These are phyloP conservation scores for Aspergillus quadricinctus DNA, from an alignment of 2,329 filamentous ascomycete genomes.

Conservation along the genomic window DNA sequence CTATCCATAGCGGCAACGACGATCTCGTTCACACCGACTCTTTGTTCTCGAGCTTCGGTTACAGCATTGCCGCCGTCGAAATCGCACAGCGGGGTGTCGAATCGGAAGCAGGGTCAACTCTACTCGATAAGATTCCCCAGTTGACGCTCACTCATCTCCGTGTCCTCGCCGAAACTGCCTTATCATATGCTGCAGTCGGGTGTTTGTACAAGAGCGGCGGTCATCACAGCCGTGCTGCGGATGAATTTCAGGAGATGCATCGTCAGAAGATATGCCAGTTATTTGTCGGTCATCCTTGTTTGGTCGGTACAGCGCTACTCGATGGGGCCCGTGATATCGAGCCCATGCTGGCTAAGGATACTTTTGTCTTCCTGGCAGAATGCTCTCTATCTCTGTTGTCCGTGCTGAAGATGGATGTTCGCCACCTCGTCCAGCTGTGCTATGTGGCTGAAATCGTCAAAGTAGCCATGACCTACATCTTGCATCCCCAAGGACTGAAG, in stretches of 20 bases:
- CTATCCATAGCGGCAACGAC: slow-evolving; percentile 32
- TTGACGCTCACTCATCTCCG: slow-evolving; percentile 81
- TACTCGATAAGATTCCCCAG: slow-evolving; percentile 80
- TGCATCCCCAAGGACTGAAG: slow-evolving; percentile 35
- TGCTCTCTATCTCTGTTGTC: slow-evolving; percentile 66
- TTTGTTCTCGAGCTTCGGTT: slow-evolving; percentile 58
- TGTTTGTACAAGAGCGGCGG: slow-evolving; percentile 59
- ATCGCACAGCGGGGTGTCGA: slow-evolving; percentile 86
- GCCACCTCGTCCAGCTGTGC: slow-evolving; percentile 76
- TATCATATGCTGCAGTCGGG: slow-evolving; percentile 77
- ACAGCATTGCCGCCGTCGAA: slow-evolving; percentile 81
- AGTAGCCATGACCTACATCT: slow-evolving; percentile 57
- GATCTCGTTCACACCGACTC: slow-evolving; percentile 47
- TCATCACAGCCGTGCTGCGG: slow-evolving; percentile 52
- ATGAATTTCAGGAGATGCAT: slow-evolving; percentile 64
- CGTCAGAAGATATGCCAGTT: slow-evolving; percentile 71
- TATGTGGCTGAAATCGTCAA: slow-evolving; percentile 90
- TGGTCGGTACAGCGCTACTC: slow-evolving; percentile 30
- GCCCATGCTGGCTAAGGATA: slow-evolving; percentile 36
- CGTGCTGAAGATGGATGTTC: slow-evolving; percentile 66
- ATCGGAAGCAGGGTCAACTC: slow-evolving; percentile 65
- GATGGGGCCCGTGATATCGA: slow-evolving; percentile 37
- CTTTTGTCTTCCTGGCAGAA: slow-evolving; percentile 67
- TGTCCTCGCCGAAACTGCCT: slow-evolving; percentile 80
- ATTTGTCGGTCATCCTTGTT: slow-evolving; percentile 56